Evolutionary conservation across 2,329 filamentous ascomycete genomes (phyloP), one percentile per base, ranked within the genome.

Genomic region (Capronia americana): DNA sequence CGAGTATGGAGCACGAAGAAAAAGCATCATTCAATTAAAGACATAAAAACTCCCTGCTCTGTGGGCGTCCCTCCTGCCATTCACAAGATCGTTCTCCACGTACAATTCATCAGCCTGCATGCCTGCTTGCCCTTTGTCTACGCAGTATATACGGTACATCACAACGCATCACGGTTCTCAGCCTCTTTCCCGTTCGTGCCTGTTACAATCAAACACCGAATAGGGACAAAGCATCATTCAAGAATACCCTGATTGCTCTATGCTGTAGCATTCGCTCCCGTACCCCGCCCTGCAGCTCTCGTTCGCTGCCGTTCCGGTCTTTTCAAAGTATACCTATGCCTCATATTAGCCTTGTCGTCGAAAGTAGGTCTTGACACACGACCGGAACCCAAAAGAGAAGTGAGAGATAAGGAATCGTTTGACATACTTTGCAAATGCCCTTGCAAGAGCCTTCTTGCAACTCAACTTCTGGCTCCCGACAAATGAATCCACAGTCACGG

Each of bases 391-490:
- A 32, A 11, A 32, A 32, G 32, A 34, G 32, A 3, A 34, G 17
- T 34, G 48, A 50, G 34, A 44, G 7, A 3, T 50, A 14, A n/a
- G 53, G 24, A 55, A 17, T 11, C 28, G 17, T 32, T 88, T 78
- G 1, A 90, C 92, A 77, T 98, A 99, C 83, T 99, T 99, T 74
- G 95, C 93, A 82, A 99, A 99, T 4, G 95, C 92, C 66, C 95
- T 86, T 0, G 93, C 91, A 53, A 99, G 85, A 17, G 95, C 93
- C 84, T 97, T 97, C 86, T 98, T 99, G 81, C 92, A 95, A 81
- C 92, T 96, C 74, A 98, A 88, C 83, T 99, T 99, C 78, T 99
- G 95, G 74, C 92, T 96, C 68, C 91, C 92, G 51, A 99, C 92
- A 75, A 99, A 99, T 63, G 92, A 96, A 72, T 98, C 93, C 2